A percentile compares a stretch with the other conserved stretches of the same genome.
These are phyloP conservation scores for Penstemon davidsonii DNA, from an alignment of 257 asterid species.

Conservation along the genomic window DNA sequence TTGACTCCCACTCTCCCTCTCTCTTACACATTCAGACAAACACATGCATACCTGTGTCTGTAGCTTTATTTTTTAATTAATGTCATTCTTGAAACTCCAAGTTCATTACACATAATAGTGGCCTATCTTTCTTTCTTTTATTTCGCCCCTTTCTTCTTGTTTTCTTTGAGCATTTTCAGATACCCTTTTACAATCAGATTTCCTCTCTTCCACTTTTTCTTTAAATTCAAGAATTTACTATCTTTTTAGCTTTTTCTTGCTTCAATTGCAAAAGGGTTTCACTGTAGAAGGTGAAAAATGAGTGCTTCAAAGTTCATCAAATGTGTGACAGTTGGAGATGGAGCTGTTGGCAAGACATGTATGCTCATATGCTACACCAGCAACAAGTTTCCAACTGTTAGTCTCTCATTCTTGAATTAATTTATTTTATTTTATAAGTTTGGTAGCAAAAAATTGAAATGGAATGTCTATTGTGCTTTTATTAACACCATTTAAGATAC, in stretches of 20 bases:
- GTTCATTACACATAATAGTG: constrained; percentile 31
- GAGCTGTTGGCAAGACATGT: constrained; percentile 98
- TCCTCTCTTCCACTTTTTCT: constrained; percentile 17
- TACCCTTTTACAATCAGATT: constrained; percentile 19
- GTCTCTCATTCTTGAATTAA: constrained; percentile 27
- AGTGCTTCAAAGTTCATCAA: constrained; percentile 97
- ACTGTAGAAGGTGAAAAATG: constrained; percentile 42
- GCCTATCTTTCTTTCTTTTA: constrained; percentile 52
- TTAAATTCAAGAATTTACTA: background rate
- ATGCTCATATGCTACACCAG: constrained; percentile 97
- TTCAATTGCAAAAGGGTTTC: constrained; percentile 8
- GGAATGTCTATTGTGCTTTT: no score
- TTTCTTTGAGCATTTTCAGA: constrained; percentile 31
- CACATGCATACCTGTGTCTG: constrained; percentile 36
- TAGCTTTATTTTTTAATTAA: constrained; percentile 42
- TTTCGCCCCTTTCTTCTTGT: constrained; percentile 28
- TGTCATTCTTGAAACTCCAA: constrained; percentile 58
- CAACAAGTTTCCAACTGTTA: constrained; percentile 92
- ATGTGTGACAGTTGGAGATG: constrained; percentile 97
- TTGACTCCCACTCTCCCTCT: constrained; percentile 36
- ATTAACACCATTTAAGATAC: no score
- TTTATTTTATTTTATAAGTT: no score
- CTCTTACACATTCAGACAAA: constrained; percentile 30
- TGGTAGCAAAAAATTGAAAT: no score
- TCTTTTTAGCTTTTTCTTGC: constrained; percentile 21